phyloP scores from a whole-genome alignment of 169 alveolate genomes.

The Theileria parva region DNA sequence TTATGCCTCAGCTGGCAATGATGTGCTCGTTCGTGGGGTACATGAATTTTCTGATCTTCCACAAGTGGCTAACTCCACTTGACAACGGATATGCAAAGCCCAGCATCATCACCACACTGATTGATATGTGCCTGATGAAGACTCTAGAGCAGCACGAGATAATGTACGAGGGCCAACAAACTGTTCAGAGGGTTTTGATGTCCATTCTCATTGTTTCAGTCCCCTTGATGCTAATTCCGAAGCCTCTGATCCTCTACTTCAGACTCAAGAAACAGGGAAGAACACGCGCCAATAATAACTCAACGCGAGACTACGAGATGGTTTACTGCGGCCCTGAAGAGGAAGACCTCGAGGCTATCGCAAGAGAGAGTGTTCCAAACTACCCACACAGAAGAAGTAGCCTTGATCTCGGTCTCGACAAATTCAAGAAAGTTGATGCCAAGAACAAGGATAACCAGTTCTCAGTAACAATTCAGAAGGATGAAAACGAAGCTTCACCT shows the following conservation, averaged over 20 bases:
- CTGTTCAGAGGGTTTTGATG: conserved; percentile 79
- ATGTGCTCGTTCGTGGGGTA: conserved; percentile 94
- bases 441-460: conserved; percentile 6
- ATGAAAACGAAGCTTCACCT: conserved; percentile 65
- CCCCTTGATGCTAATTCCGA: conserved; percentile 94
- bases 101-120: conserved; percentile 94
- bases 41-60: conserved; percentile 90
- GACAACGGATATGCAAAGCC: conserved; percentile 84
- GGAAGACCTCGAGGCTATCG: conserved; percentile 26
- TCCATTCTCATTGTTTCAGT: conserved; percentile 84
- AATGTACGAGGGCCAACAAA: conserved; percentile 78
- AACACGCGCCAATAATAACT: background rate
- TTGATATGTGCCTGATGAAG: conserved; percentile 89
- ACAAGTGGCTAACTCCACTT: conserved; percentile 92
- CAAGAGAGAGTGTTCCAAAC: conserved; percentile 33
- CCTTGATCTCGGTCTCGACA: conserved; percentile 10
- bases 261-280: conserved; percentile 13
- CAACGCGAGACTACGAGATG: conserved; percentile 59
- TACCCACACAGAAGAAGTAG: conserved; percentile 14
- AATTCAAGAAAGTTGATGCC: conserved; percentile 19
- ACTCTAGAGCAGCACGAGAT: conserved; percentile 73
- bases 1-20: conserved; percentile 95
- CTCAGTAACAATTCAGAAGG: conserved; percentile 55
- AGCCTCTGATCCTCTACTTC: conserved; percentile 80
- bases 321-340: conserved; percentile 64